These are phyloP conservation scores for Rugonectria rugulosa DNA, from an alignment of 2,329 filamentous ascomycete species.

Conservation along the genomic window DNA sequence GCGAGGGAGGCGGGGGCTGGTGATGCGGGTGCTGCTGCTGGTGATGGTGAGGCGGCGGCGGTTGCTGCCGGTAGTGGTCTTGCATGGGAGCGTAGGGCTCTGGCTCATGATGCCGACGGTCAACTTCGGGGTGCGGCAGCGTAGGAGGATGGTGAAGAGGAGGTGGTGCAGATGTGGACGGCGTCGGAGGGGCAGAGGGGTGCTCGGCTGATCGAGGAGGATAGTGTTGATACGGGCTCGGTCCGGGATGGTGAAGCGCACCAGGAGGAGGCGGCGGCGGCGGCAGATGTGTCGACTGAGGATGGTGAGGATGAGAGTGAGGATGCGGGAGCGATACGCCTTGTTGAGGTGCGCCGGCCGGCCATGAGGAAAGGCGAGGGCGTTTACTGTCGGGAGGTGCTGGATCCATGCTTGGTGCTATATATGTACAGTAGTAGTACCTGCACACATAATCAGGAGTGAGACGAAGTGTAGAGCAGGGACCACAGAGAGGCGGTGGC, in stretches of 20 bases:
- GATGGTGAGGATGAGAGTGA: conserved; percentile 39
- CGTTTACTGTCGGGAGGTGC: conserved; percentile 66
- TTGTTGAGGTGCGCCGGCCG: conserved; percentile 56
- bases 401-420: conserved; percentile 65
- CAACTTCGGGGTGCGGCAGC: conserved; percentile 50
- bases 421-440: conserved; percentile 46
- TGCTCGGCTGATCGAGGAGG: conserved; percentile 44
- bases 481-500: conserved; percentile 48
- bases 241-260: conserved; percentile 42
- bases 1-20: conserved; percentile 49
- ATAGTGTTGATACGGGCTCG: conserved; percentile 52
- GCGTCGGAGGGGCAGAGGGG: conserved; percentile 41
- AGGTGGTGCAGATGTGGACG: conserved; percentile 41
- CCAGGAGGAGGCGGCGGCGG: conserved; percentile 38
- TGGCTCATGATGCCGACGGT: conserved; percentile 65
- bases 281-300: conserved; percentile 39
- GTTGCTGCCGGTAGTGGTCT: conserved; percentile 54
- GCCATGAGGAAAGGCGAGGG: conserved; percentile 61
- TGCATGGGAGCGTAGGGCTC: conserved; percentile 63
- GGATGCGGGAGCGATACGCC: conserved; percentile 54
- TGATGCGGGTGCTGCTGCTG: conserved; percentile 29
- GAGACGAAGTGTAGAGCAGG: conserved; percentile 46
- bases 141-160: conserved; percentile 27
- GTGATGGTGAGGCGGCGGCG: conserved; percentile 26
- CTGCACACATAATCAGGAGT: conserved; percentile 47